A percentile compares a stretch with the other conserved stretches of the same genome.
Evolutionary conservation across 1,284 basidiomycete species (phyloP).

Genomic region (Sphaerobolus stellatus): DNA sequence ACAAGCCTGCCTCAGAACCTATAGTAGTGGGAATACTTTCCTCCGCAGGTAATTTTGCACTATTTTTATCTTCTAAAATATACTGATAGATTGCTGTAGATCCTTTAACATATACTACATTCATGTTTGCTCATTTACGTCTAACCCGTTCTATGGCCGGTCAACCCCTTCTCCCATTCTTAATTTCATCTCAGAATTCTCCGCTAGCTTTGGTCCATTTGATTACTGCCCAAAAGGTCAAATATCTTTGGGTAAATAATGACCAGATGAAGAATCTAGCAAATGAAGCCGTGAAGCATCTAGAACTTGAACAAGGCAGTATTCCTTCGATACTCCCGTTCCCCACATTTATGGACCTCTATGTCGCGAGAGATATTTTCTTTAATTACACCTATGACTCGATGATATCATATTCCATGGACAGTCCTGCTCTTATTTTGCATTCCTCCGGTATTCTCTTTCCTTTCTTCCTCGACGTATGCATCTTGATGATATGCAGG

Average conservation of each 20-base stretch:
- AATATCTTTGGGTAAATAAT: constrained; percentile 9
- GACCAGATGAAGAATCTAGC: constrained; percentile 4
- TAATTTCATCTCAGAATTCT: constrained; percentile 33
- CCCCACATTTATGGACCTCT: constrained; percentile 6
- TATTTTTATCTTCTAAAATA: neutral
- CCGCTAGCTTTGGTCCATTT: constrained; percentile 20
- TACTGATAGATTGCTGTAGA: neutral
- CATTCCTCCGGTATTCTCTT: constrained; percentile 35
- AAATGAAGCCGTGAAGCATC: constrained; percentile 3
- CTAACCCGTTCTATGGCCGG: neutral
- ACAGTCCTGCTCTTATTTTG: constrained; percentile 22
- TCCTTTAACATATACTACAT: constrained; percentile 8
- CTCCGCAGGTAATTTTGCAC: constrained; percentile 21
- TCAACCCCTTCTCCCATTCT: constrained; percentile 20
- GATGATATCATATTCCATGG: constrained; percentile 12
- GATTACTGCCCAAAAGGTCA: constrained; percentile 11
- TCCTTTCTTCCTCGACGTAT: constrained; percentile 1
- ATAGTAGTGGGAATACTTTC: constrained; percentile 30
- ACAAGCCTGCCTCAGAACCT: neutral
- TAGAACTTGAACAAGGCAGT: neutral
- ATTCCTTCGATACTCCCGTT: neutral
- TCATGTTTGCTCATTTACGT: constrained; percentile 8
- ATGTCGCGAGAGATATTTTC: neutral
- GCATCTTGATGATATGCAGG: constrained; percentile 16
- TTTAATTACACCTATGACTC: no score